Evolutionary conservation across 176 grass and related monocot species (phyloP).

Genomic region (Triticum monococcum): DNA sequence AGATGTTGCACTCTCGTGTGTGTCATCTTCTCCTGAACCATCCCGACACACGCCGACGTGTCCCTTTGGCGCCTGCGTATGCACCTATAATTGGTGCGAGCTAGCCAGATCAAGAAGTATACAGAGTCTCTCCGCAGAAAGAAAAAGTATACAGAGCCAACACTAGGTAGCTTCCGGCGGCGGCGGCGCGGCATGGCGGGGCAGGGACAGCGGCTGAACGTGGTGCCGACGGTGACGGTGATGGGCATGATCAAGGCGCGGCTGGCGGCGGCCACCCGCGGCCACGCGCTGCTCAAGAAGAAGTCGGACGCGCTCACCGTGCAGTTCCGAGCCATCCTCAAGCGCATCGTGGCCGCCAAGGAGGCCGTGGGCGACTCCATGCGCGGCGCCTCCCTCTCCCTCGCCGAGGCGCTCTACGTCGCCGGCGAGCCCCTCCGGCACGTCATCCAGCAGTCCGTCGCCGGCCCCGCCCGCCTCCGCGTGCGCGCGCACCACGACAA

Average conservation of each 20-base stretch:
- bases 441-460: slow-evolving; percentile 57
- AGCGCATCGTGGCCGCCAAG: slow-evolving; percentile 70
- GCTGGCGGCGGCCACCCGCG: slow-evolving; percentile 58
- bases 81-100: neutral
- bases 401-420: slow-evolving; percentile 73
- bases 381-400: slow-evolving; percentile 65
- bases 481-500: slow-evolving; percentile 74
- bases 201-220: slow-evolving; percentile 60
- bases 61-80: neutral
- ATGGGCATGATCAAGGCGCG: slow-evolving; percentile 71
- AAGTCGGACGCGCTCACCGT: slow-evolving; percentile 83
- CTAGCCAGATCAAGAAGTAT: neutral
- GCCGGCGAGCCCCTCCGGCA: slow-evolving; percentile 53
- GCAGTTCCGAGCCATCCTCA: slow-evolving; percentile 69
- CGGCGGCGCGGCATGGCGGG: slow-evolving; percentile 44
- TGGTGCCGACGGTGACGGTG: slow-evolving; percentile 80
- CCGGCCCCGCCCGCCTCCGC: slow-evolving; percentile 47
- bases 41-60: slow-evolving; percentile 3
- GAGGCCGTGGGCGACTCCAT: slow-evolving; percentile 77
- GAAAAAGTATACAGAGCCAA: neutral
- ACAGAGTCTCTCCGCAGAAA: neutral
- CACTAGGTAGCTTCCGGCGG: neutral
- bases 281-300: slow-evolving; percentile 89
- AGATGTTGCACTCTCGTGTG: neutral
- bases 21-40: slow-evolving; percentile 27